Percentiles rank a stretch among this genome's conserved stretches.
Conservation (phyloP, 2,329 filamentous ascomycete species). For the Colletotrichum agaves region DNA sequence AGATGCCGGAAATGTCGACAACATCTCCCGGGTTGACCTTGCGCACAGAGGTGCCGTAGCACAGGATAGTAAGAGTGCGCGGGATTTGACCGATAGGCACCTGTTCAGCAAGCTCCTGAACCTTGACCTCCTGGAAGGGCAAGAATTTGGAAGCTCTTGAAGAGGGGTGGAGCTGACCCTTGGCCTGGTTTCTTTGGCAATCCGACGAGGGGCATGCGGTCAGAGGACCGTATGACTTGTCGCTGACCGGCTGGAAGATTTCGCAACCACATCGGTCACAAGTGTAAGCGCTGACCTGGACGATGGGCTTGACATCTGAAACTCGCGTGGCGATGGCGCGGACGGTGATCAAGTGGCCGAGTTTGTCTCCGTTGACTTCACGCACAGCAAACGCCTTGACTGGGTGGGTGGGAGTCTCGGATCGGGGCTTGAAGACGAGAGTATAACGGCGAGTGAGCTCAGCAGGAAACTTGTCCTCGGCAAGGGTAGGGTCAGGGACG, state of each 20-base stretch:
- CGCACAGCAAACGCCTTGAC: conserved; percentile 84
- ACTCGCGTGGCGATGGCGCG: conserved; percentile 94
- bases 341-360: conserved; percentile 93
- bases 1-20: conserved; percentile 93
- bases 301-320: conserved; percentile 95
- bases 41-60: conserved; percentile 86
- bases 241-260: conserved; percentile 94
- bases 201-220: conserved; percentile 89
- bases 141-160: conserved; percentile 97
- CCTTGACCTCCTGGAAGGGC: conserved; percentile 98
- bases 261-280: conserved; percentile 97
- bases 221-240: conserved; percentile 90
- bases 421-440: conserved; percentile 92
- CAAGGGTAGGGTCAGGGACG: conserved; percentile 65
- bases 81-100: conserved; percentile 98
- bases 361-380: conserved; percentile 90
- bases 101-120: conserved; percentile 99
- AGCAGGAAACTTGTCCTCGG: conserved; percentile 86
- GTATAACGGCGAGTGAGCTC: conserved; percentile 95
- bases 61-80: conserved; percentile 87
- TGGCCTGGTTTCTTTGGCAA: conserved; percentile 89
- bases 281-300: conserved; percentile 98
- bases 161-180: conserved; percentile 92
- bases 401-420: conserved; percentile 73
- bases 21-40: conserved; percentile 94